Base-by-base conservation (phyloP, 2,329 filamentous ascomycete genomes). In the Epicoccum sorghinum region DNA sequence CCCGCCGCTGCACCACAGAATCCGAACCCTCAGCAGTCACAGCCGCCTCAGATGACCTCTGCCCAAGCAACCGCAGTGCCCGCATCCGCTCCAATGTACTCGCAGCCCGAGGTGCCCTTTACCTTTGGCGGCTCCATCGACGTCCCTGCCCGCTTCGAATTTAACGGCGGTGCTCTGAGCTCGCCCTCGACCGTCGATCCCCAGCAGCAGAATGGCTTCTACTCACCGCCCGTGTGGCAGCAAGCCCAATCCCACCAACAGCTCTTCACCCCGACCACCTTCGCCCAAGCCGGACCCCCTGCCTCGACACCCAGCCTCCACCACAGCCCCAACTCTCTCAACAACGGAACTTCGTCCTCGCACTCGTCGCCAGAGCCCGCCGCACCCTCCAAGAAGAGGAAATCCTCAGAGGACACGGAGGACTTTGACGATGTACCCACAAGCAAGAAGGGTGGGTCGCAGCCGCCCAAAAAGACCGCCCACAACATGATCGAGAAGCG, bases 401-500 rank as follows among this genome's bases (percentile, higher is more conserved):
- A 76, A 58, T 73, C 72, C n/a, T 60, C 69, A 10, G 63, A 67
- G 4, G 82, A 86, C 30, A 80, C 85, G 3, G 84, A 86, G 37
- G 82, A 86, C 22, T 80, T 85, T 3, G 84, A 86, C 43, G 85
- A 88, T 10, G 43, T 57, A 80, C 85, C 40, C 77, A 55, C 65
- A 1, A 62, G 60, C n/a, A 73, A 84, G 45, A 83, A 82, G 62
- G 83, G 80, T 64, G 86, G 82, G 66, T 80, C 69, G 23, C 82
- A 71, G 45, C 83, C 78, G 24, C 79, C 80, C 54, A 97, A 96
- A 82, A 97, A 97, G 82, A 96, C 93, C 29, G 92, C 93, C 2
- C 93, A 98, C 77, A 98, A 97, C 75, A 95, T 98, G 83, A 97
- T 98, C 59, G 93, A 98, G 78, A 98, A 97, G 82, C 83, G 93